Conservation (phyloP, 1,139 yeast genomes). For the Debaryomycetaceae sp. region DNA sequence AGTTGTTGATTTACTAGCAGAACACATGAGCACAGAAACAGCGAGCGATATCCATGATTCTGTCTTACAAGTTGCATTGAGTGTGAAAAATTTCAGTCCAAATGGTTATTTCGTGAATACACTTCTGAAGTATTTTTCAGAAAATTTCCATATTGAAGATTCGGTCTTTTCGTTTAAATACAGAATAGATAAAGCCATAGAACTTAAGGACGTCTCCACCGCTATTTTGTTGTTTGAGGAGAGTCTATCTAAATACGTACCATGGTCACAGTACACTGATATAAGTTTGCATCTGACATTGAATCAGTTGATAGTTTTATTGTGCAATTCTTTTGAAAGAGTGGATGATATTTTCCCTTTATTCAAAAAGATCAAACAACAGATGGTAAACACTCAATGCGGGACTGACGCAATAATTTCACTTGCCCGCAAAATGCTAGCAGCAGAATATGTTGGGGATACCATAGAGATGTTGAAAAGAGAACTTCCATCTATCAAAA, state of each 20-base stretch:
- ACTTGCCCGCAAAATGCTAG: conserved; percentile 45
- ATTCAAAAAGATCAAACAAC: conserved; percentile 38
- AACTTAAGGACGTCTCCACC: conserved; percentile 12
- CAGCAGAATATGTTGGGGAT: conserved; percentile 52
- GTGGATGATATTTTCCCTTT: conserved; percentile 27
- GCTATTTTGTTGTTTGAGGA: conserved; percentile 34
- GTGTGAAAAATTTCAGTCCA: conserved; percentile 7
- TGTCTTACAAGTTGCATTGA: background rate
- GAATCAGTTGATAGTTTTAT: conserved; percentile 28
- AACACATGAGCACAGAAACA: background rate
- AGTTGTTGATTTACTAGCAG: conserved; percentile 1
- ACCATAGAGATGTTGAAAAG: conserved; percentile 56
- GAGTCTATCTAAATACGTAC: conserved; percentile 21
- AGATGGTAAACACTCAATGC: conserved; percentile 26
- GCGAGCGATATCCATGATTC: background rate
- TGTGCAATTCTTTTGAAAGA: conserved; percentile 17
- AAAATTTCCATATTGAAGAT: conserved; percentile 13
- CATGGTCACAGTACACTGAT: conserved; percentile 31
- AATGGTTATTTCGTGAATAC: conserved; percentile 17
- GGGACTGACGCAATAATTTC: conserved; percentile 44
- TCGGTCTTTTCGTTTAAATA: conserved; percentile 26
- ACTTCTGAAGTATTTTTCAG: conserved; percentile 13
- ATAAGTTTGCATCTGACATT: conserved; percentile 30
- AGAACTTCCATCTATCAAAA: conserved; percentile 53
- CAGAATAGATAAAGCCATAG: conserved; percentile 29